These are phyloP conservation scores for Geosmithia flava DNA, from an alignment of 2,329 filamentous ascomycete genomes.

Conservation along the genomic window DNA sequence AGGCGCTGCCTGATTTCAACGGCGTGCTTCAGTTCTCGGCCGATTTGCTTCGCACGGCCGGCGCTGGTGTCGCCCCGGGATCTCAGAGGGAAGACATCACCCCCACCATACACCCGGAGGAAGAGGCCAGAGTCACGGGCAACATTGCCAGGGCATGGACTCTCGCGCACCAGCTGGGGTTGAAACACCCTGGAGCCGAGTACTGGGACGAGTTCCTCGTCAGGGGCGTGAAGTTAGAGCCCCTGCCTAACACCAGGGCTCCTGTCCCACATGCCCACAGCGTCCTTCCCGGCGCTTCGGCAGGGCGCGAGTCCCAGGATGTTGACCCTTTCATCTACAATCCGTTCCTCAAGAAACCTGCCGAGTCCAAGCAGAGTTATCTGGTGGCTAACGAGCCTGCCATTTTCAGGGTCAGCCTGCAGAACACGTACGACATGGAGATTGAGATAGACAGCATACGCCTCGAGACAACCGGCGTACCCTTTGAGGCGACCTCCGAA, in stretches of 20 bases:
- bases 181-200: slow-evolving; percentile 59
- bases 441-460: slow-evolving; percentile 75
- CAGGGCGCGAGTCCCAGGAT: slow-evolving; percentile 42
- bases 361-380: slow-evolving; percentile 48
- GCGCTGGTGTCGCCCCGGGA: slow-evolving; percentile 65
- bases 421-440: slow-evolving; percentile 91
- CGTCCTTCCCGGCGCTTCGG: slow-evolving; percentile 36
- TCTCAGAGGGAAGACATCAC: slow-evolving; percentile 56
- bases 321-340: slow-evolving; percentile 91
- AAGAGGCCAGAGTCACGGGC: slow-evolving; percentile 72
- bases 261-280: slow-evolving; percentile 54
- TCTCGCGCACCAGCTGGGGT: slow-evolving; percentile 63
- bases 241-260: slow-evolving; percentile 43
- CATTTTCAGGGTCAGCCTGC: slow-evolving; percentile 69
- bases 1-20: slow-evolving; percentile 82
- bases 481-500: slow-evolving; percentile 55
- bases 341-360: slow-evolving; percentile 63
- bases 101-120: slow-evolving; percentile 62
- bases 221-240: slow-evolving; percentile 60
- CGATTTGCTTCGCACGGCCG: slow-evolving; percentile 70
- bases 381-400: slow-evolving; percentile 70
- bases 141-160: slow-evolving; percentile 77
- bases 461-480: slow-evolving; percentile 60
- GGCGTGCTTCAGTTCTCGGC: slow-evolving; percentile 84
- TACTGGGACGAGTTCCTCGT: slow-evolving; percentile 98